Evolutionary conservation across 345 rosid species (phyloP).

Genomic region (Passiflora organensis): DNA sequence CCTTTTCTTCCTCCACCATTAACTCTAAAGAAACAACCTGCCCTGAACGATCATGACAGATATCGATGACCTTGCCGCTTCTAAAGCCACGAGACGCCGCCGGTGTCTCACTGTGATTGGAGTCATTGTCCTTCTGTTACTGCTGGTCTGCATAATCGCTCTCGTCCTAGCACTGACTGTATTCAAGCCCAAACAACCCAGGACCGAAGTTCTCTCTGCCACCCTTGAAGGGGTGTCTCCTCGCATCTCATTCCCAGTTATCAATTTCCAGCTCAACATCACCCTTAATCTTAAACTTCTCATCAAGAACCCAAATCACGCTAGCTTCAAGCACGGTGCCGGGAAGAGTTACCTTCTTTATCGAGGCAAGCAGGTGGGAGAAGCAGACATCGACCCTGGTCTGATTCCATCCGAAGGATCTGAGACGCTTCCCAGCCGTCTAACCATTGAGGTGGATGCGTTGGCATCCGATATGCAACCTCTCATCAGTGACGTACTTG

Average conservation of each 20-base stretch:
- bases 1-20: no score
- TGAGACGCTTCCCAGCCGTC: conserved; percentile 20
- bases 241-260: conserved; percentile 23
- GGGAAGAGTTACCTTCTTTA: conserved; percentile 37
- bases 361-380: conserved; percentile 33
- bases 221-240: conserved; percentile 43
- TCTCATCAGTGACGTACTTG: conserved; percentile 33
- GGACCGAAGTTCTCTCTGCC: conserved; percentile 29
- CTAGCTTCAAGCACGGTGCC: conserved; percentile 37
- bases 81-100: conserved; percentile 8
- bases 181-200: conserved; percentile 37
- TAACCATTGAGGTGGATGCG: conserved; percentile 40
- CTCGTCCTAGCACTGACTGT: conserved; percentile 40
- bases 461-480: conserved; percentile 17
- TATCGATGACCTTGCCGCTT: background rate
- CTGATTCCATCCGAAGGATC: conserved; percentile 36
- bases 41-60: conserved; percentile 6
- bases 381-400: conserved; percentile 38
- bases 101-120: conserved; percentile 12
- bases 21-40: background rate
- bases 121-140: conserved; percentile 15
- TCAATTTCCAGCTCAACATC: conserved; percentile 37
- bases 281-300: conserved; percentile 38
- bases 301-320: conserved; percentile 38
- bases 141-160: conserved; percentile 23